Percentiles rank a stretch among this genome's conserved stretches.
Evolutionary conservation across 179 eudicot genomes (phyloP).

Genomic region (Gypsophila paniculata): DNA sequence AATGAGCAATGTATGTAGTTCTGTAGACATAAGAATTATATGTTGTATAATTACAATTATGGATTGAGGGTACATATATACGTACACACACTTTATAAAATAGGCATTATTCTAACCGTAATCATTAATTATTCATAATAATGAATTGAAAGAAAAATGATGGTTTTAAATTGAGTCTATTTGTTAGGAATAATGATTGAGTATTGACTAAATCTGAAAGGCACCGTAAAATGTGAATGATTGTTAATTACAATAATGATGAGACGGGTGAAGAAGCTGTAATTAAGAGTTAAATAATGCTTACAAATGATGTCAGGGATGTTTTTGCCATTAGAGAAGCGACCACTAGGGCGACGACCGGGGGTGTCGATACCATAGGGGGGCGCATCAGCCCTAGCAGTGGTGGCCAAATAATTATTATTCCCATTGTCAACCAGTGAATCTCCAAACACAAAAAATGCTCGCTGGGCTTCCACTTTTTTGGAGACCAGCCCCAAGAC

Average conservation of each 20-base stretch:
- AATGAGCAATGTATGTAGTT: not conserved
- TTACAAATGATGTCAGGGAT: conserved; percentile 42
- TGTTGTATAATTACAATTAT: too few relatives aligned
- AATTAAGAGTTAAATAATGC: not conserved
- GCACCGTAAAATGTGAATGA: too few relatives aligned
- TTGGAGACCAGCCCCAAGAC: conserved; percentile 17
- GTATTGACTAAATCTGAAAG: not conserved
- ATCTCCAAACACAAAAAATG: conserved; percentile 49
- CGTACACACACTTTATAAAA: not conserved
- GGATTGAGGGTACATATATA: too few relatives aligned
- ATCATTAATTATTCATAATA: too few relatives aligned
- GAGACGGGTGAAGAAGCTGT: too few relatives aligned
- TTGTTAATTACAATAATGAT: too few relatives aligned
- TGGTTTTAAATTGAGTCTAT: not conserved
- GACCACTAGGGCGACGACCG: conserved; percentile 38
- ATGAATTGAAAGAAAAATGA: not conserved
- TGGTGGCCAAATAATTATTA: conserved; percentile 42
- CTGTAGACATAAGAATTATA: too few relatives aligned
- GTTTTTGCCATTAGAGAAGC: conserved; percentile 50
- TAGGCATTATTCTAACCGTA: too few relatives aligned
- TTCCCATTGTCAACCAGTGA: conserved; percentile 50
- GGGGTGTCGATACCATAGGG: conserved; percentile 51
- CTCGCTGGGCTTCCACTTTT: conserved; percentile 34
- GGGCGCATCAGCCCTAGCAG: conserved; percentile 40
- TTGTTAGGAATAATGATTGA: not conserved